These are phyloP conservation scores for Rhynchosporium graminicola DNA, from an alignment of 2,329 filamentous ascomycete species.

Conservation along the genomic window DNA sequence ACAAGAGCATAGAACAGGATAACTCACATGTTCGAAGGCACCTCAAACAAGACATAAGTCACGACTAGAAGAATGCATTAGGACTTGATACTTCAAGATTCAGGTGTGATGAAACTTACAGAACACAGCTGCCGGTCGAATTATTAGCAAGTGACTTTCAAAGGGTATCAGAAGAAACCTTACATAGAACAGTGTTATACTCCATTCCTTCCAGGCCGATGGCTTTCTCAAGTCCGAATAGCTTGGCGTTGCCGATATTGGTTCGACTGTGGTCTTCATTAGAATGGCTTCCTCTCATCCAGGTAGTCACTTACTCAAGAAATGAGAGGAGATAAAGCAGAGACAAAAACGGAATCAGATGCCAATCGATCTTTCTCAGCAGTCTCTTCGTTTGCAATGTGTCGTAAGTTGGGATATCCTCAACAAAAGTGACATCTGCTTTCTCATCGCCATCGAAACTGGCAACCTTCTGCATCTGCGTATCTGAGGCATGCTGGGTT, in stretches of 20 bases:
- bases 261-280: constrained; percentile 13
- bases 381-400: constrained; percentile 15
- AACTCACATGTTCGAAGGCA: constrained; percentile 20
- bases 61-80: constrained; percentile 1
- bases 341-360: constrained; percentile 68
- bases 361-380: constrained; percentile 54
- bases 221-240: constrained; percentile 18
- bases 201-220: constrained; percentile 66
- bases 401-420: constrained; percentile 15
- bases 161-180: constrained; percentile 45
- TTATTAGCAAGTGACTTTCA: background rate
- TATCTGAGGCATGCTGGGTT: background rate
- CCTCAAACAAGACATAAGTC: constrained; percentile 19
- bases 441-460: constrained; percentile 13
- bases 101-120: constrained; percentile 12
- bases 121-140: constrained; percentile 11
- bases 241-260: constrained; percentile 70
- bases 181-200: constrained; percentile 60
- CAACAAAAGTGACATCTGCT: constrained; percentile 13
- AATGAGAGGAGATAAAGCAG: constrained; percentile 59
- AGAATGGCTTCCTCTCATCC: constrained; percentile 39
- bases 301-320: constrained; percentile 67
- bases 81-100: background rate
- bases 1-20: background rate
- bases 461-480: constrained; percentile 4